Evolutionary conservation across 2,329 filamentous ascomycete species (phyloP), one percentile per base, ranked within the genome.

Genomic region (Aspergillus unguis): DNA sequence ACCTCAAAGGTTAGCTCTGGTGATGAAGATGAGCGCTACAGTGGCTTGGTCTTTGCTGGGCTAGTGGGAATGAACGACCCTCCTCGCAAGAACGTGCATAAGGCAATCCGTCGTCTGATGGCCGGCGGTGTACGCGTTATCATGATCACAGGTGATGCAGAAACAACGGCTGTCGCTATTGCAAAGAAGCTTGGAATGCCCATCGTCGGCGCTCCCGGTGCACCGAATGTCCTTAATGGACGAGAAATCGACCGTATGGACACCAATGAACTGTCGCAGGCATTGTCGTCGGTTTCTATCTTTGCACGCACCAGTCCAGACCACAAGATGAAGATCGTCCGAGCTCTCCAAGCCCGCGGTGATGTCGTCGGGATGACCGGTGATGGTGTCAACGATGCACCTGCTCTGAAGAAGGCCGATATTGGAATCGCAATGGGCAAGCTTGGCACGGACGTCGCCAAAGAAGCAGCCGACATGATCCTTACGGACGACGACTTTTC

Each of bases 351-450:
- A 72, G 85, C 88, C 52, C 87, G 92, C 35, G 92, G 92, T 29
- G 92, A 97, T 71, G 95, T 99, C 48, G 94, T 99, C 42, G 95
- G 94, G 53, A 99, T 99, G 94, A 99, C 94, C 9, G 94, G 94
- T 5, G 94, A 99, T 64, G 94, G 94, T 44, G 95, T 99, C 54
- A 99, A 99, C 62, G 94, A 99, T 74, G 94, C 94, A 2, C 94
- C 94, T 3, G 94, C 94, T 4, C 76, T 99, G 61, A 99, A 99
- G 75, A 95, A 90, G 74, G 94, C 94, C 5, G 94, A 99, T 65
- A 97, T 99, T 72, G 94, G 94, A 45, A 95, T 99, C 59, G 90
- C 90, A 6, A 99, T 99, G 94, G 94, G 94, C 59, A 84, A 87
- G 58, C 83, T 96, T 50, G 94, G 94, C 33, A 99, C 94, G 1